Percentiles rank a stretch among this genome's conserved stretches.
Evolutionary conservation across 2,329 filamentous ascomycete species (phyloP).

Genomic region (Fonsecaea nubica): DNA sequence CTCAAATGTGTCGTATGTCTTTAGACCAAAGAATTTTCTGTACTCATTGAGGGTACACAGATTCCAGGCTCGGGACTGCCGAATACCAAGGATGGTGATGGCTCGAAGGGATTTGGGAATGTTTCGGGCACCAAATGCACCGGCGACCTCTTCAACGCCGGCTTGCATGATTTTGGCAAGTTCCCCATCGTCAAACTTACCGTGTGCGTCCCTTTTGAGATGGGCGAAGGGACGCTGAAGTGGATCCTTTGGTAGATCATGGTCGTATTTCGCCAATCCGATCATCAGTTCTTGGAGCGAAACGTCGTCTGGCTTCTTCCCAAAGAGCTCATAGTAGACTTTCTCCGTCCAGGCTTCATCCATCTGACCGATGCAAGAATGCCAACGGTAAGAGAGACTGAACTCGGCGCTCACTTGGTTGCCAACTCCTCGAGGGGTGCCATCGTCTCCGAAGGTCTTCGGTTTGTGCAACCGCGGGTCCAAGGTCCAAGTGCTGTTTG

Average conservation of each 20-base stretch:
- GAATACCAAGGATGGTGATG: slow-evolving; percentile 80
- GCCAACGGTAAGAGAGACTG: slow-evolving; percentile 86
- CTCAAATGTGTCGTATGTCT: slow-evolving; percentile 77
- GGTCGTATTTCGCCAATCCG: slow-evolving; percentile 69
- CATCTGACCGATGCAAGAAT: slow-evolving; percentile 74
- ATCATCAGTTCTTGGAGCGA: slow-evolving; percentile 66
- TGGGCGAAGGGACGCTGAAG: slow-evolving; percentile 70
- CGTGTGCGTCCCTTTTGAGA: slow-evolving; percentile 68
- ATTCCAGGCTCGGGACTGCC: slow-evolving; percentile 78
- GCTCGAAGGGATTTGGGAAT: slow-evolving; percentile 76
- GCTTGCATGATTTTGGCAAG: slow-evolving; percentile 72
- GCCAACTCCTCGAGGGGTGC: slow-evolving; percentile 73
- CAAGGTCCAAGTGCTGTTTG: slow-evolving; percentile 79
- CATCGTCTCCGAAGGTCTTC: slow-evolving; percentile 60
- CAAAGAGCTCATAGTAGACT: slow-evolving; percentile 68
- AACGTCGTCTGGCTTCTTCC: slow-evolving; percentile 64
- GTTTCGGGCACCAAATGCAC: slow-evolving; percentile 74
- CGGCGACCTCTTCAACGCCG: slow-evolving; percentile 71
- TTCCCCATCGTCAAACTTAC: slow-evolving; percentile 75
- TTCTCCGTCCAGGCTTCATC: slow-evolving; percentile 84
- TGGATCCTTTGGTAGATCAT: slow-evolving; percentile 68
- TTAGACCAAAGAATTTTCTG: slow-evolving; percentile 78
- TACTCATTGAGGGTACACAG: slow-evolving; percentile 83
- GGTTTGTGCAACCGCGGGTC: slow-evolving; percentile 76
- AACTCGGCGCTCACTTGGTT: slow-evolving; percentile 87